Evolutionary conservation across 306 rosid genomes (phyloP), one percentile per base, ranked within the genome.

Genomic region (Quercus mongolica): DNA sequence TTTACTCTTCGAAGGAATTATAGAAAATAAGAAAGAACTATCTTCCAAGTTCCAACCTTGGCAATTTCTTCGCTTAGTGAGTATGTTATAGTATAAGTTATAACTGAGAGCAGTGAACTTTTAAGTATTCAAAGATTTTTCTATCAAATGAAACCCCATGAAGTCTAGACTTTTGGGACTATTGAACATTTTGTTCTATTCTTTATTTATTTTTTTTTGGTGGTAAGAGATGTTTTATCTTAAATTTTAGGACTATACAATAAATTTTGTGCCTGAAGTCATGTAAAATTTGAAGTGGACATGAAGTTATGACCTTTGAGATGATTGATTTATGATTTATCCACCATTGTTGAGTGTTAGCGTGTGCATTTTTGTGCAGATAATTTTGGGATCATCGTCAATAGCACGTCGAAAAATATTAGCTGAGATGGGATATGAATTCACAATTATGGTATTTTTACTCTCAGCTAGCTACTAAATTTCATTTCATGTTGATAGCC

Each of bases 391-490:
- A 5, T 92, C 97, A 0, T 81, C 97, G 23, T 92, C 96, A 5
- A 51, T 46, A 11, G 85, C 97, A 18, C 97, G 94, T 58, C 91
- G 88, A 84, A 88, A 87, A 46, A 89, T 92, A 73, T 81, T 92
- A 74, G 87, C 90, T 10, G 91, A 91, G 74, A 92, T 91, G 97
- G 97, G 97, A 63, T 85, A 92, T 75, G 44, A 87, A n/a, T 92
- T 92, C 86, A 86, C 92, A 7, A 44, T 78, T 49, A 71, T 88
- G 94, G 97, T 92, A 71, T 70, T 4, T 69, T 51, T 25, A 13
- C 74, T 46, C 26, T 62, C 6, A 5, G 57, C 14, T 70, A 11
- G 8, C 20, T 33, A n/a, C 26, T 44, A 19, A 3, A 18, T 19
- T 70, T 33, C 49, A 14, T 19, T 65, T 33, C 49, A 17, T 76